Evolutionary conservation across 164 flowering plant genomes (phyloP), one percentile per base, ranked within the genome.

Genomic region (Sextonia rubra): DNA sequence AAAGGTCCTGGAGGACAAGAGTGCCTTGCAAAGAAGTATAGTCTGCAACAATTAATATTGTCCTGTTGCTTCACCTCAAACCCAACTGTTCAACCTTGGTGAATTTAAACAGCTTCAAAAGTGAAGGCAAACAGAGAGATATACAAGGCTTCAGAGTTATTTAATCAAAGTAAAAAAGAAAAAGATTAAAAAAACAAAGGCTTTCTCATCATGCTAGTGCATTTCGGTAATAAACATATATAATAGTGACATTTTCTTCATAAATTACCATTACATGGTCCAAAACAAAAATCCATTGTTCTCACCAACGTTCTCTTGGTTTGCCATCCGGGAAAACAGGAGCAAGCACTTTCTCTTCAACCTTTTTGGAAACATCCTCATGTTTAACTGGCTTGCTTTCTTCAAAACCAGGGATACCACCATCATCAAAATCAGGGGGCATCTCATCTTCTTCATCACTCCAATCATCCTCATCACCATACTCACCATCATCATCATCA

Each of bases 271-370:
- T 52, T 52, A 52, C 58, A 52, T 52, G 58, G 58, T 14, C 58
- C 20, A 18, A 15, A 52, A 18, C 15, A 52, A 52, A 52, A 52
- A 52, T 52, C 58, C 20, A 14, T 52, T 52, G 58, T 3, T 52
- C 72, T 85, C 77, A 95, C 99, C 99, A 95, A 22, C 93, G 87
- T 74, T 95, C 98, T 80, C 99, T 89, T 11, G 90, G 94, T 66
- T 82, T 84, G 23, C 97, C 99, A 83, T 95, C 98, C 56, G 96
- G 94, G 60, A 86, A 80, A 17, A 78, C 79, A 27, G 85, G 87
- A 52, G 30, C 82, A 71, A 80, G 90, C 30, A 76, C 82, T 73
- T 86, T 83, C 49, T 83, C 88, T 70, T 82, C 71, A 75, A 4
- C 52, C 26, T 72, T 73, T 22, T 24, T 47, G 1, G 77, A 71